A percentile compares a stretch with the other conserved stretches of the same genome.
Conservation (phyloP, 768 basidiomycete species). For the Xerocomus brunneocitrinus region DNA sequence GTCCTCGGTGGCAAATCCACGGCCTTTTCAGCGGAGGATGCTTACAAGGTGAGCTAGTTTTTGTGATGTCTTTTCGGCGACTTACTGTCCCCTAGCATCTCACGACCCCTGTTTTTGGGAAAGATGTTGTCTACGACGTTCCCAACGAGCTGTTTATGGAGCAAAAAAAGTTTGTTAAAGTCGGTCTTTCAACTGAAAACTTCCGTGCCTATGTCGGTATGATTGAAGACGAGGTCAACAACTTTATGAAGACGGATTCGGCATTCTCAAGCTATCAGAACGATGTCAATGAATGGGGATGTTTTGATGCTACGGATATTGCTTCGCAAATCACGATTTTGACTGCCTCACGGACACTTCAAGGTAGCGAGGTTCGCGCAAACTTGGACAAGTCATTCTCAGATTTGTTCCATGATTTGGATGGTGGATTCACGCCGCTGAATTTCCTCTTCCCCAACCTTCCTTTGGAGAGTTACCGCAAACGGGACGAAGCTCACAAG, state of each 20-base stretch:
- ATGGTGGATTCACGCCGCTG: slow-evolving; percentile 93
- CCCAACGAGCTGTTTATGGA: slow-evolving; percentile 98
- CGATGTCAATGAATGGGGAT: slow-evolving; percentile 72
- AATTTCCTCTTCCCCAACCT: slow-evolving; percentile 95
- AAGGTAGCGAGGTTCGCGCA: slow-evolving; percentile 85
- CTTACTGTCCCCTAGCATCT: slow-evolving; percentile 53
- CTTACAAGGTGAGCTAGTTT: slow-evolving; percentile 67
- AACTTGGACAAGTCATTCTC: slow-evolving; percentile 82
- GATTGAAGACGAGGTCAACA: slow-evolving; percentile 71
- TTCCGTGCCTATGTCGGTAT: slow-evolving; percentile 79
- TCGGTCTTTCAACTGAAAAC: slow-evolving; percentile 89
- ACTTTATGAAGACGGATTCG: slow-evolving; percentile 64
- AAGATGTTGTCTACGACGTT: slow-evolving; percentile 95
- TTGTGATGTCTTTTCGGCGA: background rate
- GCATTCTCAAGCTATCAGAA: slow-evolving; percentile 62
- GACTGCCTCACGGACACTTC: slow-evolving; percentile 89
- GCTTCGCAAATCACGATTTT: slow-evolving; percentile 90
- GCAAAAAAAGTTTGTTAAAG: slow-evolving; percentile 97
- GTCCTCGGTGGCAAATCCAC: slow-evolving; percentile 90
- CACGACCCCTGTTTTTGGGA: slow-evolving; percentile 94
- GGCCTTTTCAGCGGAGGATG: slow-evolving; percentile 92
- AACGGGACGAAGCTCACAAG: slow-evolving; percentile 83
- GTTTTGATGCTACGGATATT: slow-evolving; percentile 66
- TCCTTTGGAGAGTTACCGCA: slow-evolving; percentile 85
- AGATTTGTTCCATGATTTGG: slow-evolving; percentile 78